phyloP scores from a whole-genome alignment of 1,284 basidiomycete genomes.

The Cryptococcus wingfieldii region DNA sequence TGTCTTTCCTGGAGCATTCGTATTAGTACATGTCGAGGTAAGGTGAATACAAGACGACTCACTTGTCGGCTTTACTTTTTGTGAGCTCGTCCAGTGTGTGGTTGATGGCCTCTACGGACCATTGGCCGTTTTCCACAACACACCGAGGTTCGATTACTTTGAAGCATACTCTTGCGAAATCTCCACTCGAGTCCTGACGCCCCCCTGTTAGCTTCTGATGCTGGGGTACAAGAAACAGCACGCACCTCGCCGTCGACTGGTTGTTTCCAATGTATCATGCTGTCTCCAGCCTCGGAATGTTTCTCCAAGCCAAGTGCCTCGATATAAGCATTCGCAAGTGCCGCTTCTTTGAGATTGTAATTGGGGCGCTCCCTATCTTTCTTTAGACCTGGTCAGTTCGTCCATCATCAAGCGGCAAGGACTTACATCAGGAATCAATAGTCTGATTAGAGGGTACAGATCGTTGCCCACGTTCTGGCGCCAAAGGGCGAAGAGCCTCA shows the following conservation, averaged over 20 bases:
- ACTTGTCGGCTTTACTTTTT: conserved; percentile 31
- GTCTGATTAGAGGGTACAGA: conserved; percentile 51
- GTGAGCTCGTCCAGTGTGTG: conserved; percentile 66
- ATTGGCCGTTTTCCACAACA: conserved; percentile 67
- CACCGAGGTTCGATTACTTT: conserved; percentile 80
- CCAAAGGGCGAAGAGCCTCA: conserved; percentile 46
- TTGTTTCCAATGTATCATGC: conserved; percentile 83
- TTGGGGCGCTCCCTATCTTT: conserved; percentile 84
- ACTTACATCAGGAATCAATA: conserved; percentile 52
- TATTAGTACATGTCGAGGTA: neutral
- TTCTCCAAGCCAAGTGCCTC: conserved; percentile 74
- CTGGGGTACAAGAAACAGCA: neutral
- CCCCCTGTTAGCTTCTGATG: neutral
- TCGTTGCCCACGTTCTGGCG: conserved; percentile 50
- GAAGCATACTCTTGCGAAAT: conserved; percentile 78
- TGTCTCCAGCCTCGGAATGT: conserved; percentile 71
- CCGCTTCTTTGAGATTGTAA: conserved; percentile 87
- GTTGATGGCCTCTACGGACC: conserved; percentile 78
- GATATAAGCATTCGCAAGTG: conserved; percentile 82
- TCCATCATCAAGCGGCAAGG: neutral
- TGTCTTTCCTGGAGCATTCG: conserved; percentile 57
- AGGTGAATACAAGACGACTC: neutral
- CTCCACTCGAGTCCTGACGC: conserved; percentile 55
- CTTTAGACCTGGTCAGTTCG: conserved; percentile 49
- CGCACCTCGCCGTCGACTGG: conserved; percentile 51